Evolutionary conservation across 495 filamentous ascomycete genomes (phyloP).

Genomic region (Penicillium pulvis): DNA sequence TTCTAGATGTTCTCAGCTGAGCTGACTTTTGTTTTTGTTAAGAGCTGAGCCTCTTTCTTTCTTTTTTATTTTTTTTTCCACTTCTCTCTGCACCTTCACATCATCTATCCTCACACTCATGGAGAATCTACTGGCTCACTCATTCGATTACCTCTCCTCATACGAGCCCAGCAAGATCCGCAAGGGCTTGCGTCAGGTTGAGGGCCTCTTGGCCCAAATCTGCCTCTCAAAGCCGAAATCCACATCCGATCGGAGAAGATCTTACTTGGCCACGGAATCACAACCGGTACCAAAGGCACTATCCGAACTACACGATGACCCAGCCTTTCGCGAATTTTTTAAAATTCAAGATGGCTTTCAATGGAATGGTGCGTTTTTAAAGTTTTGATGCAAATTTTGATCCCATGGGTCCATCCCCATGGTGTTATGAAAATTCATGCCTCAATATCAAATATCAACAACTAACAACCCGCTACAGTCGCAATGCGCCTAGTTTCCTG

Average conservation of each 20-base stretch:
- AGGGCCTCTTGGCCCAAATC: constrained; percentile 94
- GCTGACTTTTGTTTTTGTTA: constrained; percentile 1
- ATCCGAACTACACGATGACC: constrained; percentile 73
- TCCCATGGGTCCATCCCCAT: background rate
- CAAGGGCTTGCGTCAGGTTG: constrained; percentile 92
- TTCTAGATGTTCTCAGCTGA: constrained; percentile 8
- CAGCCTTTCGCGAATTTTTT: constrained; percentile 94
- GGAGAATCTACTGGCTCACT: constrained; percentile 89
- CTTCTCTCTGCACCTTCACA: background rate
- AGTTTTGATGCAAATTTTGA: background rate
- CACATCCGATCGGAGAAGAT: constrained; percentile 44
- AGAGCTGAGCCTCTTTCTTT: constrained; percentile 8
- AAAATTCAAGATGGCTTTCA: constrained; percentile 95
- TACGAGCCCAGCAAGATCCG: constrained; percentile 86
- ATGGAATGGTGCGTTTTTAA: constrained; percentile 73
- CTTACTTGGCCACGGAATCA: constrained; percentile 37
- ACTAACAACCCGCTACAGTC: constrained; percentile 46
- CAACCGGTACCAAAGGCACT: constrained; percentile 64
- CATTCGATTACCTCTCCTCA: constrained; percentile 95
- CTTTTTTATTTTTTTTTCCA: background rate
- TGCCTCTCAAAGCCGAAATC: constrained; percentile 69
- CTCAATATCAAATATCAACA: background rate
- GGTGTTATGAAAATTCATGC: background rate
- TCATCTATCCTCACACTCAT: constrained; percentile 47
- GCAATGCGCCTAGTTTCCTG: constrained; percentile 83